Conservation (phyloP, 352 stramenopile genomes). For the Salisapilia sapeloensis region DNA sequence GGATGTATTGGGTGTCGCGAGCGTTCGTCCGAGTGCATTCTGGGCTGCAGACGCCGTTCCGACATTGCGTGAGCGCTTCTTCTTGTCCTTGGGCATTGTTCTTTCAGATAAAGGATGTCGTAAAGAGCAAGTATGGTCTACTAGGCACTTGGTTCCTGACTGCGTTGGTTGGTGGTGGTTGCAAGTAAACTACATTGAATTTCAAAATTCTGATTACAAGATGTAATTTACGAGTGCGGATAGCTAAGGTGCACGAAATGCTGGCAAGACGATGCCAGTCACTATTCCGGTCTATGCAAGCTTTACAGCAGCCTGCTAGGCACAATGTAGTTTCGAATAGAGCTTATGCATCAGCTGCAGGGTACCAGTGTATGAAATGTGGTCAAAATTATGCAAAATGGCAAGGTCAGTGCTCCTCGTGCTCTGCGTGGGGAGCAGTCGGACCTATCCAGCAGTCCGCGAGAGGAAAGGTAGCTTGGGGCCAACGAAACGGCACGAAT, state of each 20-base stretch:
- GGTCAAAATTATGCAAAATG: conserved; percentile 62
- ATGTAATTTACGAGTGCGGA: no score
- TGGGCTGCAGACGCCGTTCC: conserved; percentile 49
- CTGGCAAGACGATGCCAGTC: no score
- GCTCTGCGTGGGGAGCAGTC: conserved; percentile 83
- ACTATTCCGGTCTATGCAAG: no score
- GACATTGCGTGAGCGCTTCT: conserved; percentile 64
- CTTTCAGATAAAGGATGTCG: neutral
- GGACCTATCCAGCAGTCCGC: conserved; percentile 16
- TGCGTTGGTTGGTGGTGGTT: no score
- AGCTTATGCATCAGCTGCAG: conserved; percentile 5
- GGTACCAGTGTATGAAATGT: conserved; percentile 35
- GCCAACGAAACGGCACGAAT: conserved; percentile 3
- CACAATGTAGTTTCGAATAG: no score
- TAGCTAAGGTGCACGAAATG: no score
- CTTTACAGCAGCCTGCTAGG: no score
- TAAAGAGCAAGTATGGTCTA: no score
- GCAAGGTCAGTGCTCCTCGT: conserved; percentile 77
- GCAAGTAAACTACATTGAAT: no score
- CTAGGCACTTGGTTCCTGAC: no score
- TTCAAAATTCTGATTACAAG: no score
- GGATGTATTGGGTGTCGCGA: conserved; percentile 93
- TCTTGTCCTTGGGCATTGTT: conserved; percentile 81
- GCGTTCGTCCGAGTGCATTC: conserved; percentile 72
- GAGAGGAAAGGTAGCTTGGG: conserved; percentile 15